Base-by-base conservation (phyloP, 352 stramenopile species). In the Phytopythium chamaehyphon region DNA sequence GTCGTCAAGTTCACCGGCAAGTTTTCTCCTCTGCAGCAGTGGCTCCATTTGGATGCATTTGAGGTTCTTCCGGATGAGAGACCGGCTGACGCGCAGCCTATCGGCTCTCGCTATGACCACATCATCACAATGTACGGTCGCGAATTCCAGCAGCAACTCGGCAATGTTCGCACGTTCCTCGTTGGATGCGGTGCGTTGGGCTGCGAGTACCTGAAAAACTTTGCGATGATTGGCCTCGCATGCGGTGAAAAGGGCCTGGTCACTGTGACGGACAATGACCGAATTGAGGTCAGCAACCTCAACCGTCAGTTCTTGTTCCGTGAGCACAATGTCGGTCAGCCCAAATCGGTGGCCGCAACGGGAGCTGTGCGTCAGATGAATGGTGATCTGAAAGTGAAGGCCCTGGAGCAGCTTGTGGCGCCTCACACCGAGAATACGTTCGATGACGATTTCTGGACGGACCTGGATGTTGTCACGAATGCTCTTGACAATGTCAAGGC, bases 401-500 rank as follows among this genome's bases (percentile, higher is more conserved):
- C 83, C 6, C 63, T 93, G 22, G 83, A 93, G 54, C 79, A 93
- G 16, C 62, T 93, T 33, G 83, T 93, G 3, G 78, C 70, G 18
- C 76, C 83, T 26, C 79, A 90, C 58, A 90, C 83, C 16, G 81
- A 93, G 62, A 87, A 89, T 21, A 63, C 86, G 15, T 93, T 93
- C 50, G 47, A 93, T 44, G 83, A 90, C 37, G 67, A 83, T 15
- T 93, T 93, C 40, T 93, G 83, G 83, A 84, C 72, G 11, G 69
- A 87, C 55, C 18, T 90, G 42, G 84, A 98, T 68, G 57, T 99
- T 2, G 96, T 99, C 7, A 90, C 98, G n/a, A 99, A 99, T 62
- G 98, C 96, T 1, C 69, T 99, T 14, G 98, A 99, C 80, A 99
- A 99, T 68, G 83, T 99, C 6, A 97, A 98, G 61, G 97, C 97